Evolutionary conservation across 371 early-diverging fungal species (phyloP).

Genomic region (Mortierella sp.): DNA sequence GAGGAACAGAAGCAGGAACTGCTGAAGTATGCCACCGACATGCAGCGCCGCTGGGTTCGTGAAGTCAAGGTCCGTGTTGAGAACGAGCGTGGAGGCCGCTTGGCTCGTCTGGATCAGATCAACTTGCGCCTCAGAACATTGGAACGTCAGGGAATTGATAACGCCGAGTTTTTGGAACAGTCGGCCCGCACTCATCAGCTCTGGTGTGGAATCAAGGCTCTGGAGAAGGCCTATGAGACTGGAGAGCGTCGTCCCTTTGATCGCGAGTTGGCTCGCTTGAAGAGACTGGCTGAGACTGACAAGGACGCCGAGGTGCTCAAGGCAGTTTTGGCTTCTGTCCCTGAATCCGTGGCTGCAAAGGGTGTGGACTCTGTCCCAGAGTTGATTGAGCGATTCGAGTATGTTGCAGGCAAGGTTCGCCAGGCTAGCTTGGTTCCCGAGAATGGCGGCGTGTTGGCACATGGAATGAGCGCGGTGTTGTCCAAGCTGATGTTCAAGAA

Average conservation of each 20-base stretch:
- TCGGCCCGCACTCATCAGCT: slow-evolving; percentile 66
- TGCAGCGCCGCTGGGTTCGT: slow-evolving; percentile 68
- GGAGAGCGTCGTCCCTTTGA: slow-evolving; percentile 66
- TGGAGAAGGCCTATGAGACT: slow-evolving; percentile 59
- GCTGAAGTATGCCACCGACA: slow-evolving; percentile 61
- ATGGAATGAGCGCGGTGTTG: slow-evolving; percentile 77
- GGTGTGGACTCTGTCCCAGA: slow-evolving; percentile 81
- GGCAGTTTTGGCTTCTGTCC: slow-evolving; percentile 72
- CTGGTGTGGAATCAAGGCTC: slow-evolving; percentile 63
- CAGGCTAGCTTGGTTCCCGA: slow-evolving; percentile 89
- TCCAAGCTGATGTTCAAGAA: slow-evolving; percentile 87
- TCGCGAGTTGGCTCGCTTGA: slow-evolving; percentile 75
- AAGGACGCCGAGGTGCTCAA: slow-evolving; percentile 76
- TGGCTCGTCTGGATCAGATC: slow-evolving; percentile 87
- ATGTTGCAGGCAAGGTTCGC: slow-evolving; percentile 78
- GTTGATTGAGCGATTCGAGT: slow-evolving; percentile 78
- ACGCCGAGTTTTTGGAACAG: slow-evolving; percentile 69
- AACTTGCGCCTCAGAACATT: slow-evolving; percentile 78
- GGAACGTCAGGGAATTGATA: slow-evolving; percentile 70
- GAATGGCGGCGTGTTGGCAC: slow-evolving; percentile 86
- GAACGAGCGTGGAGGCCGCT: slow-evolving; percentile 88
- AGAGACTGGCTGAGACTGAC: slow-evolving; percentile 59
- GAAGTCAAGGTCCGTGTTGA: slow-evolving; percentile 87
- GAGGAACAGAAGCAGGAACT: slow-evolving; percentile 57
- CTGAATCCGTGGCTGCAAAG: slow-evolving; percentile 65